These are phyloP conservation scores for Nicotiana sylvestris DNA, from an alignment of 257 asterid genomes.

Conservation along the genomic window DNA sequence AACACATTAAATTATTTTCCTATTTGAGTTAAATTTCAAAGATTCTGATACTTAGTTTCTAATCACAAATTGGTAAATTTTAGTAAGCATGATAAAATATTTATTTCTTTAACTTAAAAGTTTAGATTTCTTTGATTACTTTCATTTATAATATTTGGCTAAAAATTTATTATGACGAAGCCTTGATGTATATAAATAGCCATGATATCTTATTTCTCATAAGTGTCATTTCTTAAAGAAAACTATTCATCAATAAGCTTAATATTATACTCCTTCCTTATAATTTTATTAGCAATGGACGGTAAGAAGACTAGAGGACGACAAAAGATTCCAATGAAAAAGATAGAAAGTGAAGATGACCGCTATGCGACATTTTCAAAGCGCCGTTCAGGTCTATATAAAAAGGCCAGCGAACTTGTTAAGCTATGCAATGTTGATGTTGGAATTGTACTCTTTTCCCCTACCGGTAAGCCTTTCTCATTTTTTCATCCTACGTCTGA, in stretches of 20 bases:
- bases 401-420: no score
- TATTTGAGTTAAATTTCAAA: background rate
- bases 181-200: background rate
- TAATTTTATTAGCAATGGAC: background rate
- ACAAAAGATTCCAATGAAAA: background rate
- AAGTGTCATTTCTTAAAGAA: background rate
- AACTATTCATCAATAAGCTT: background rate
- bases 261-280: background rate
- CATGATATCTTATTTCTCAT: background rate
- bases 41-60: background rate
- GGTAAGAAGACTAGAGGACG: background rate
- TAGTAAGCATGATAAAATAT: background rate
- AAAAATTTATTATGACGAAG: background rate
- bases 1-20: background rate
- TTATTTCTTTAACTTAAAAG: background rate
- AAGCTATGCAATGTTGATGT: no score
- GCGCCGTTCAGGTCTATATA: no score
- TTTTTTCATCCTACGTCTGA: conserved; percentile 37
- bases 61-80: background rate
- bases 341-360: background rate
- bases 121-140: background rate
- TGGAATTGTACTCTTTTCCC: no score
- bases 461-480: background rate
- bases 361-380: no score
- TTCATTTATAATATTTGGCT: background rate